Conservation (phyloP, 331 rosid genomes). For the Cucumis variabilis region DNA sequence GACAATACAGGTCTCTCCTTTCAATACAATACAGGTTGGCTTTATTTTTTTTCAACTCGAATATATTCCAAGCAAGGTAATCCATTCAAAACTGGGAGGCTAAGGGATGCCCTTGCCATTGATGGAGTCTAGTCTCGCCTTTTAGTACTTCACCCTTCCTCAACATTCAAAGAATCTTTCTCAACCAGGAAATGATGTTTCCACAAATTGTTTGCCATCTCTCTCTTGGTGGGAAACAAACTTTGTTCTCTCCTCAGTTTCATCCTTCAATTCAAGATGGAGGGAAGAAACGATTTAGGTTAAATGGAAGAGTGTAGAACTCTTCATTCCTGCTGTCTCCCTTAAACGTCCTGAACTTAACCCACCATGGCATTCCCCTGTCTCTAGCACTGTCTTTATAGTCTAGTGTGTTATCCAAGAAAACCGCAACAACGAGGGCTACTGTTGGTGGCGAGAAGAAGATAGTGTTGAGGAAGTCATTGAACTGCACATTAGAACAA, state of each 20-base stretch:
- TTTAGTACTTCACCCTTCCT: slow-evolving; percentile 42
- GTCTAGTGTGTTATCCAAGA: slow-evolving; percentile 98
- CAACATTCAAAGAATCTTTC: slow-evolving; percentile 33
- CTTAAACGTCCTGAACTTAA: slow-evolving; percentile 80
- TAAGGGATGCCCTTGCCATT: slow-evolving; percentile 34
- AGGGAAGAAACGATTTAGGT: slow-evolving; percentile 95
- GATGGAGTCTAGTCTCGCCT: slow-evolving; percentile 31
- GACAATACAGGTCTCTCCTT: neutral
- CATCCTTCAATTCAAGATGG: slow-evolving; percentile 56
- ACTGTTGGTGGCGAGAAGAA: slow-evolving; percentile 93
- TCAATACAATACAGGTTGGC: neutral
- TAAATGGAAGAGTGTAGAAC: slow-evolving; percentile 97
- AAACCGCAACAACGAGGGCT: slow-evolving; percentile 79
- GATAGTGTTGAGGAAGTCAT: slow-evolving; percentile 91
- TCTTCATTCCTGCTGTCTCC: slow-evolving; percentile 94
- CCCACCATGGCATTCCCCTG: slow-evolving; percentile 99
- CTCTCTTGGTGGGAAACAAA: slow-evolving; percentile 16
- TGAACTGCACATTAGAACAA: slow-evolving; percentile 64
- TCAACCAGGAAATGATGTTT: slow-evolving; percentile 64
- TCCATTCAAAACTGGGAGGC: slow-evolving; percentile 30
- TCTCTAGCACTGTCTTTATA: slow-evolving; percentile 85
- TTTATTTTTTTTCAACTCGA: slow-evolving; percentile 42
- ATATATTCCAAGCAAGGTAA: slow-evolving; percentile 49
- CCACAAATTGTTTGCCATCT: slow-evolving; percentile 49
- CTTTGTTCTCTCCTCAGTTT: slow-evolving; percentile 49